Evolutionary conservation across 495 filamentous ascomycete genomes (phyloP).

Genomic region (Aspergillus heteromorphus): DNA sequence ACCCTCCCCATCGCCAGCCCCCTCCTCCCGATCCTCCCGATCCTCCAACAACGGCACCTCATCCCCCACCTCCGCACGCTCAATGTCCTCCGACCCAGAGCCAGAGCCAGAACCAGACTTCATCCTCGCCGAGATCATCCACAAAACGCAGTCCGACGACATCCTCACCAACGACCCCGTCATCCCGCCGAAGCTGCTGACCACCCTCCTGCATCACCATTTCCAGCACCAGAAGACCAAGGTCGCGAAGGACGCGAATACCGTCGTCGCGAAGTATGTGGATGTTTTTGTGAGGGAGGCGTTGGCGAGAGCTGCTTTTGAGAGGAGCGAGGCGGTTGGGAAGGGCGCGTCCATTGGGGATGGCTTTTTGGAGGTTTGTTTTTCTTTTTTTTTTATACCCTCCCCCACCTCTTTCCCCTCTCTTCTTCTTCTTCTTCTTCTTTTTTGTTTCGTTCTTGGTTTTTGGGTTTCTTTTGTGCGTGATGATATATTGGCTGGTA

Average conservation of each 20-base stretch:
- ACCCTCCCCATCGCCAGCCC: slow-evolving; percentile 6
- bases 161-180: slow-evolving; percentile 39
- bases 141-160: slow-evolving; percentile 20
- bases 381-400: background rate
- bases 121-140: slow-evolving; percentile 44
- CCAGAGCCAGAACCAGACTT: slow-evolving; percentile 34
- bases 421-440: background rate
- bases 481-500: slow-evolving; percentile 7
- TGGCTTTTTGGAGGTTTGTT: slow-evolving; percentile 69
- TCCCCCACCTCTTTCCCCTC: too few species aligned
- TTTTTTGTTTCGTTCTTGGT: background rate
- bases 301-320: slow-evolving; percentile 71
- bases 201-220: slow-evolving; percentile 68
- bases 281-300: slow-evolving; percentile 92
- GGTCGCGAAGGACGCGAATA: slow-evolving; percentile 75
- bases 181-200: slow-evolving; percentile 71
- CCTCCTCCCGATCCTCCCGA: slow-evolving; percentile 10
- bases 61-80: background rate
- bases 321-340: slow-evolving; percentile 47
- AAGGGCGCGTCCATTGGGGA: slow-evolving; percentile 33
- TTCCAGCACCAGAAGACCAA: slow-evolving; percentile 66
- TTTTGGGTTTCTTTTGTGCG: background rate
- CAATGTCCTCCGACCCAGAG: too few species aligned
- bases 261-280: slow-evolving; percentile 76
- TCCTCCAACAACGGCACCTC: slow-evolving; percentile 4